phyloP scores from a whole-genome alignment of 2,329 filamentous ascomycete species.

The Trichoderma sp. region DNA sequence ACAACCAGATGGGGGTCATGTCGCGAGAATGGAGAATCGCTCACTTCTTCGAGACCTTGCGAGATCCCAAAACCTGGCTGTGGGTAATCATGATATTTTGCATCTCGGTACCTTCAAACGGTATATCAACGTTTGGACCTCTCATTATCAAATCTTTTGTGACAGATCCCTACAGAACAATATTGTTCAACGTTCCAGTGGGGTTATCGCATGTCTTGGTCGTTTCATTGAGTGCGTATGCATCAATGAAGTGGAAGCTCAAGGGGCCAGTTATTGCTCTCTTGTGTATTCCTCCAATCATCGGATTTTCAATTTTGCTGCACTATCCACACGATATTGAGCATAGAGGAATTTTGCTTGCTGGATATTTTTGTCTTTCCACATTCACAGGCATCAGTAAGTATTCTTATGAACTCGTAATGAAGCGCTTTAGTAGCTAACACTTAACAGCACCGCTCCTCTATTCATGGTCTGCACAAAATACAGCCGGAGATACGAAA shows the following conservation, averaged over 20 bases:
- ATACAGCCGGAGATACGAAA: conserved; percentile 68
- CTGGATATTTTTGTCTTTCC: conserved; percentile 57
- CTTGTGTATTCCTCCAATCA: conserved; percentile 56
- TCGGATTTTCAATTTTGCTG: conserved; percentile 54
- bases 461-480: conserved; percentile 60
- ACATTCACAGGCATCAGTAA: conserved; percentile 49
- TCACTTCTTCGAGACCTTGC: conserved; percentile 51
- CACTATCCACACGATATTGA: conserved; percentile 44
- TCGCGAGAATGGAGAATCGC: conserved; percentile 50
- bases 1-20: conserved; percentile 54
- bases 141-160: conserved; percentile 60
- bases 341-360: conserved; percentile 50
- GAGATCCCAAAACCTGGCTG: conserved; percentile 59
- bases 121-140: conserved; percentile 57
- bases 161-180: conserved; percentile 54
- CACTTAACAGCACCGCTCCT: conserved; percentile 48
- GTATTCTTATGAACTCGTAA: conserved; percentile 29
- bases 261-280: conserved; percentile 56
- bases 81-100: conserved; percentile 55
- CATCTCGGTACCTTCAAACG: conserved; percentile 57
- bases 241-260: conserved; percentile 53
- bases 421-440: conserved; percentile 19
- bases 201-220: conserved; percentile 58
- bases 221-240: conserved; percentile 54
- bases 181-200: conserved; percentile 60